These are phyloP conservation scores for Colletotrichum neosansevieriae DNA, from an alignment of 2,329 filamentous ascomycete species.

Conservation along the genomic window DNA sequence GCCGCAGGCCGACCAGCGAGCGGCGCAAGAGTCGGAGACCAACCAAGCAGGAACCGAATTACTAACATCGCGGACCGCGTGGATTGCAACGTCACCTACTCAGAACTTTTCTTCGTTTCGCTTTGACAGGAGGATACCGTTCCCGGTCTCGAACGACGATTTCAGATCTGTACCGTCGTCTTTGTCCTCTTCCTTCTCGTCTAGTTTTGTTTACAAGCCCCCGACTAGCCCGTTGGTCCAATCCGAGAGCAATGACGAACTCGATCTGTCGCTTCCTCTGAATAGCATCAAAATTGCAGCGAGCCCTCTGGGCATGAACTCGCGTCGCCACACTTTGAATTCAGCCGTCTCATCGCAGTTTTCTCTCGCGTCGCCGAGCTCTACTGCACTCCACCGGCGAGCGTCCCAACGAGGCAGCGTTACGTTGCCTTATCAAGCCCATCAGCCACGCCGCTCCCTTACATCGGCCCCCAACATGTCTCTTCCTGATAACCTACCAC, in stretches of 20 bases:
- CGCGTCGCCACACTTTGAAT: constrained; percentile 79
- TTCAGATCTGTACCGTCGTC: constrained; percentile 67
- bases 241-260: constrained; percentile 85
- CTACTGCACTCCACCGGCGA: constrained; percentile 40
- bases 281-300: constrained; percentile 63
- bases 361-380: constrained; percentile 53
- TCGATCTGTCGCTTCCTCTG: constrained; percentile 70
- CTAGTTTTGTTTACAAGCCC: constrained; percentile 85
- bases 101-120: constrained; percentile 62
- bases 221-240: constrained; percentile 94
- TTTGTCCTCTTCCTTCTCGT: constrained; percentile 78
- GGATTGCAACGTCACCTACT: constrained; percentile 69
- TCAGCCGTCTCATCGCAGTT: constrained; percentile 66
- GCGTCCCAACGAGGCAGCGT: constrained; percentile 67
- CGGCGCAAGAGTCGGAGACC: constrained; percentile 17
- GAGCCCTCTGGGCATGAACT: constrained; percentile 47
- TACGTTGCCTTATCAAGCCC: constrained; percentile 77
- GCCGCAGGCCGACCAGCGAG: constrained; percentile 6
- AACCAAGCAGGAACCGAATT: constrained; percentile 32
- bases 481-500: constrained; percentile 57
- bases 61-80: constrained; percentile 48
- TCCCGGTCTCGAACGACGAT: constrained; percentile 50
- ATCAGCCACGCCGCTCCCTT: constrained; percentile 82
- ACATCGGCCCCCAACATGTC: constrained; percentile 67
- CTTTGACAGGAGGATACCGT: constrained; percentile 51